Percentiles rank a stretch among this genome's conserved stretches.
These are phyloP conservation scores for Isoetes taiwanensis DNA, from an alignment of 75 land plant species.

Conservation along the genomic window DNA sequence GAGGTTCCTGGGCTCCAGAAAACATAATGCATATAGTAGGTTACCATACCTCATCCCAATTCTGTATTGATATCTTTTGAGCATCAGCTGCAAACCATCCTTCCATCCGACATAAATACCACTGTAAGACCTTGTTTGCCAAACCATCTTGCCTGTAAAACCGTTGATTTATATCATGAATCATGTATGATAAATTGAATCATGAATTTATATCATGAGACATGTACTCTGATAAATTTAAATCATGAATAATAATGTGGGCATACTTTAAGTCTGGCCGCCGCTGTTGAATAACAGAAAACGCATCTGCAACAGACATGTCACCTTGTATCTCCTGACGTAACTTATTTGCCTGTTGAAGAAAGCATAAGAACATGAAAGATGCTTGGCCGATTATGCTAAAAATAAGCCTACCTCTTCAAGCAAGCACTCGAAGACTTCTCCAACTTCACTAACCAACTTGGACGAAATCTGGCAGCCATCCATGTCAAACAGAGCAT, in stretches of 20 bases:
- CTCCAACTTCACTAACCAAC: constrained; percentile 1
- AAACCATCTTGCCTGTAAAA: background rate
- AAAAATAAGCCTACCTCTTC: background rate
- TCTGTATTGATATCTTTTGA: background rate
- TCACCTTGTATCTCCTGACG: background rate
- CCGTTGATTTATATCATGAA: background rate
- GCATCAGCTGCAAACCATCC: constrained; percentile 8
- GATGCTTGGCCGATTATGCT: background rate
- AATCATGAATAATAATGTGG: background rate
- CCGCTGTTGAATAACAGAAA: background rate
- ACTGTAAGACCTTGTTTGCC: background rate
- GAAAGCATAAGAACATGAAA: background rate
- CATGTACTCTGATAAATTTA: too few species aligned
- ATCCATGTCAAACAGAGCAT: constrained; percentile 7
- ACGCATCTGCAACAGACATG: background rate
- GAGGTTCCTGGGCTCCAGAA: background rate
- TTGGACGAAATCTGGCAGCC: background rate
- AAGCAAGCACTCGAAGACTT: background rate
- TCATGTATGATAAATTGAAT: background rate
- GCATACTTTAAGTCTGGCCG: constrained; percentile 1
- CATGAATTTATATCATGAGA: background rate
- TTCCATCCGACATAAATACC: constrained; percentile 6
- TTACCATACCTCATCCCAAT: background rate
- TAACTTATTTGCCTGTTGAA: background rate
- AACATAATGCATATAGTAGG: too few species aligned